These are phyloP conservation scores for Russula olivacea DNA, from an alignment of 768 basidiomycete species.

Conservation along the genomic window DNA sequence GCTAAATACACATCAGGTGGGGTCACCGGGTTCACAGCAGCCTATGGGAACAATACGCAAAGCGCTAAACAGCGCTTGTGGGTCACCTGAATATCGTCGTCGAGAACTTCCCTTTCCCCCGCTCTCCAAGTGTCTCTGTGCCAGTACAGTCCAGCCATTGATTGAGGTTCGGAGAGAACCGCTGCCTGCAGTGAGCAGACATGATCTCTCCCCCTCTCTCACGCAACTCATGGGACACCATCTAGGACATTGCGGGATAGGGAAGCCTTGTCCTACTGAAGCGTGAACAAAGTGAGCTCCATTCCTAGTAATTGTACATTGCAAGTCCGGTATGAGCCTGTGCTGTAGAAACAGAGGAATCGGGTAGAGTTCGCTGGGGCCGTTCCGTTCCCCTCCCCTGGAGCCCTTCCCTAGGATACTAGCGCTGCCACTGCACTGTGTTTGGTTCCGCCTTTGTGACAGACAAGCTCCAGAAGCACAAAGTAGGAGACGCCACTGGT, in stretches of 20 bases:
- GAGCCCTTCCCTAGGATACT: background rate
- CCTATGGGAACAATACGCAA: background rate
- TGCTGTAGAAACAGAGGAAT: background rate
- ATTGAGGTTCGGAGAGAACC: too few species aligned
- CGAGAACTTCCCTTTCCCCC: background rate
- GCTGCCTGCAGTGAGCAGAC: background rate
- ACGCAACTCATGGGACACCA: background rate
- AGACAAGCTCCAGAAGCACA: background rate
- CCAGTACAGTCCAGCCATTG: background rate
- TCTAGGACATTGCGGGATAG: too few species aligned
- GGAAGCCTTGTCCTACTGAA: background rate
- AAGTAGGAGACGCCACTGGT: background rate
- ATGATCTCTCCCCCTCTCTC: background rate
- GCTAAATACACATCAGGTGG: background rate
- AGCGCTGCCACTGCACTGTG: too few species aligned
- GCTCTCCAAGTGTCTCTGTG: background rate
- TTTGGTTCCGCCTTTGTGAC: background rate
- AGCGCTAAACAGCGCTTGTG: constrained; percentile 7
- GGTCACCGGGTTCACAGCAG: constrained; percentile 4
- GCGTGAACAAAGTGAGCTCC: background rate
- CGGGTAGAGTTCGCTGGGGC: background rate
- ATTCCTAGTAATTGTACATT: background rate
- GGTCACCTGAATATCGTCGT: too few species aligned
- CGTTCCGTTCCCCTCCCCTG: background rate
- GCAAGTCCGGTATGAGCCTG: background rate